Conservation (phyloP, 208 protist genomes). For the Herpetomonas tarakana region DNA sequence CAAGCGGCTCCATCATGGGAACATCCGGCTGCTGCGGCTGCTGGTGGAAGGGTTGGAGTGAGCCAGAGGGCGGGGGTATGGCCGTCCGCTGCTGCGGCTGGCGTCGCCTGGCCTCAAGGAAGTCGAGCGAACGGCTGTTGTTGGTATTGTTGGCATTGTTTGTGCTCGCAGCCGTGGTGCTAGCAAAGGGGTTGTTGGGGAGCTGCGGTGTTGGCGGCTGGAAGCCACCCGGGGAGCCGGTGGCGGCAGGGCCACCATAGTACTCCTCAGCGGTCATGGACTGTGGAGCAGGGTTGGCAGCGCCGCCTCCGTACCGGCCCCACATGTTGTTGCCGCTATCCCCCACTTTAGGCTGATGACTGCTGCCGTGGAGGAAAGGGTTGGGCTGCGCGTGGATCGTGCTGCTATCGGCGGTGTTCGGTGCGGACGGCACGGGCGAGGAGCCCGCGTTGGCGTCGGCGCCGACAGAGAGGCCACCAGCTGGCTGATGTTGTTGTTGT, state of each 20-base stretch:
- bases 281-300: not conserved
- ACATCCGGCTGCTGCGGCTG: not conserved
- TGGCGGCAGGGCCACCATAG: slow-evolving; percentile 4
- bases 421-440: slow-evolving; percentile 19
- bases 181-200: not conserved
- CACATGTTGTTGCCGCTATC: not conserved
- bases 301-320: not conserved
- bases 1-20: not conserved
- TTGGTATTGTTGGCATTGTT: slow-evolving; percentile 6
- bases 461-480: not conserved
- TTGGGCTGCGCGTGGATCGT: slow-evolving; percentile 20
- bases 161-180: not conserved
- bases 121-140: not conserved
- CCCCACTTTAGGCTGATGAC: no score
- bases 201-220: not conserved
- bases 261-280: slow-evolving; percentile 9
- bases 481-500: no score
- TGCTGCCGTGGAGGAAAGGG: slow-evolving; percentile 11
- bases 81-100: slow-evolving; percentile 2
- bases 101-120: not conserved
- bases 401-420: slow-evolving; percentile 16
- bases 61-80: slow-evolving; percentile 1
- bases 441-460: slow-evolving; percentile 3
- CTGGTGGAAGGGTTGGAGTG: no score
- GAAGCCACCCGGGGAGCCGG: not conserved